A percentile compares a stretch with the other conserved stretches of the same genome.
These are phyloP conservation scores for Solanum pennellii DNA, from an alignment of 257 asterid genomes.

Conservation along the genomic window DNA sequence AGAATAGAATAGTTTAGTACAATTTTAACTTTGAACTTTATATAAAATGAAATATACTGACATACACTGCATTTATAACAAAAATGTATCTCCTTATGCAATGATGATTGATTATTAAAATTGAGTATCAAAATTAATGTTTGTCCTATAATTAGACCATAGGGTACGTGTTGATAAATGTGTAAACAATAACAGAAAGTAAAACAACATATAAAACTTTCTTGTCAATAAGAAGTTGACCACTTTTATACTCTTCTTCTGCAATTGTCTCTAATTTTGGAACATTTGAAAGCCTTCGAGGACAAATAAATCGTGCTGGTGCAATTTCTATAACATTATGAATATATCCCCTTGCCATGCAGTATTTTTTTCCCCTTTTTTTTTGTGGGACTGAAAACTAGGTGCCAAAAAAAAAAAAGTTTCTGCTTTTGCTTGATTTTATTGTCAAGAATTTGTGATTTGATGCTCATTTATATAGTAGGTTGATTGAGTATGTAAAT, in stretches of 20 bases:
- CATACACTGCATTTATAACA: not conserved
- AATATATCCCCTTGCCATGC: constrained; percentile 9
- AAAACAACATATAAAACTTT: not conserved
- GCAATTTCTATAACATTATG: not conserved
- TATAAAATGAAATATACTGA: not conserved
- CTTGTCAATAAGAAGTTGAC: not conserved
- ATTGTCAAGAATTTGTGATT: not conserved
- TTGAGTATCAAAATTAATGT: not conserved
- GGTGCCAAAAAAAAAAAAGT: not conserved
- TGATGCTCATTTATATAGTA: not conserved
- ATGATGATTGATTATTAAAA: not conserved
- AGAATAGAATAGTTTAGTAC: not conserved
- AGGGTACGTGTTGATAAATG: not conserved
- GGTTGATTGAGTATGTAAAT: not conserved
- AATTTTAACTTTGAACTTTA: not conserved
- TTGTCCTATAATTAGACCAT: not conserved
- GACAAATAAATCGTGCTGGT: constrained; percentile 2
- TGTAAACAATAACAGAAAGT: not conserved
- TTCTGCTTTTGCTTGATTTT: not conserved
- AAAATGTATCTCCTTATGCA: not conserved
- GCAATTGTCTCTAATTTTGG: constrained; percentile 13
- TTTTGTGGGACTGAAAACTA: not conserved
- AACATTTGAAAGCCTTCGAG: constrained; percentile 4
- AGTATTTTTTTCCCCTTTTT: not conserved
- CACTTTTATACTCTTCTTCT: not conserved